Conservation (phyloP, 305 asterid species). For the Solanum aculeatissimum region DNA sequence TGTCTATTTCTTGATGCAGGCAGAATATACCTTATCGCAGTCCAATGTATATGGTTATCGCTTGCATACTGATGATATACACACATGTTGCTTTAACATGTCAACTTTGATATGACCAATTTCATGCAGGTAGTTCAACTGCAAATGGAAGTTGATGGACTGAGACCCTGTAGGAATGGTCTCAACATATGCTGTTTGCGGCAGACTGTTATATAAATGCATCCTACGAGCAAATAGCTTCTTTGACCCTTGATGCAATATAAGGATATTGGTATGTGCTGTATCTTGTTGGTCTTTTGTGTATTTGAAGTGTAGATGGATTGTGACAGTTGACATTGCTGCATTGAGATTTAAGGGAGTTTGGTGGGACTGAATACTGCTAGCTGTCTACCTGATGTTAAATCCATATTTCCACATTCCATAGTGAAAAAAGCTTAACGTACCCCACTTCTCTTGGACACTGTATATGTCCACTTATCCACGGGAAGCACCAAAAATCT, state of each 20-base stretch:
- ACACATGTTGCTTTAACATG: neutral
- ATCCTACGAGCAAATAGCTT: neutral
- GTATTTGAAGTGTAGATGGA: neutral
- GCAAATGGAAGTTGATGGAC: neutral
- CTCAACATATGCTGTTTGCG: neutral
- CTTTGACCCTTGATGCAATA: neutral
- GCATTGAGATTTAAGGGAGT: neutral
- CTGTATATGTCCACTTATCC: neutral
- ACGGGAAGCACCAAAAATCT: neutral
- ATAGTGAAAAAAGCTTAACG: neutral
- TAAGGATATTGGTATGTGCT: neutral
- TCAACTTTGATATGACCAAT: neutral
- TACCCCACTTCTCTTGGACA: neutral
- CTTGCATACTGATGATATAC: neutral
- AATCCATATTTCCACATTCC: neutral
- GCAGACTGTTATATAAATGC: neutral
- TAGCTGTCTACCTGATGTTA: neutral
- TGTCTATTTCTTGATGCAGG: neutral
- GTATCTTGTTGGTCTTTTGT: neutral
- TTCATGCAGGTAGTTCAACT: neutral
- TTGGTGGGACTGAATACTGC: neutral
- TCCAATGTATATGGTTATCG: neutral
- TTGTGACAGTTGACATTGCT: neutral
- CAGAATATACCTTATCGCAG: neutral
- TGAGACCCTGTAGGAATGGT: neutral